Percentiles rank a stretch among this genome's conserved stretches.
These are phyloP conservation scores for Epithemia pelagica DNA, from an alignment of 108 stramenopile genomes.

Conservation along the genomic window DNA sequence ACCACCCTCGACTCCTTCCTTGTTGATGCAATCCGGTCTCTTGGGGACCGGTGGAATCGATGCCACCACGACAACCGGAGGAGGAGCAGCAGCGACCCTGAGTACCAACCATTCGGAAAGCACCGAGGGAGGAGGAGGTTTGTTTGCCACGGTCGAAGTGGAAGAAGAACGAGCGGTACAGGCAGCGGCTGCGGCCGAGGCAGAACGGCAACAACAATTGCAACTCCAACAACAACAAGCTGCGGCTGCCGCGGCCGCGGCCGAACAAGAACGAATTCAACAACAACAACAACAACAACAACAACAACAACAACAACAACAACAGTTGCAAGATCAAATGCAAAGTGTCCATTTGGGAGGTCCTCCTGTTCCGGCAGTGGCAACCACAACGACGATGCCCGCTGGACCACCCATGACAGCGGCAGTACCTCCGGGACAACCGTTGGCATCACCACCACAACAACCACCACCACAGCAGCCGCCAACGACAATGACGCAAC, in stretches of 20 bases:
- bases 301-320: constrained; percentile 29
- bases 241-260: constrained; percentile 10
- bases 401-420: background rate
- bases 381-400: constrained; percentile 15
- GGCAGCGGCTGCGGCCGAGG: constrained; percentile 2
- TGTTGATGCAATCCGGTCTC: constrained; percentile 14
- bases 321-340: constrained; percentile 25
- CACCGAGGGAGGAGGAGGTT: constrained; percentile 7
- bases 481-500: constrained; percentile 5
- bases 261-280: constrained; percentile 13
- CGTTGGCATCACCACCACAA: constrained; percentile 4
- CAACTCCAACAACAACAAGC: constrained; percentile 18
- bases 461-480: constrained; percentile 5
- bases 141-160: constrained; percentile 8
- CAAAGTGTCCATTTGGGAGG: constrained; percentile 26
- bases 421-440: constrained; percentile 13
- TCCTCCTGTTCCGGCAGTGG: constrained; percentile 12
- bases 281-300: constrained; percentile 15
- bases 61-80: background rate
- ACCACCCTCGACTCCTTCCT: background rate
- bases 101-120: background rate
- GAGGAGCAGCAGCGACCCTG: no score
- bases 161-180: constrained; percentile 20
- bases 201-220: constrained; percentile 12
- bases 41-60: background rate